Evolutionary conservation across 768 basidiomycete genomes (phyloP), one percentile per base, ranked within the genome.

Genomic region (Amanita thiersii): DNA sequence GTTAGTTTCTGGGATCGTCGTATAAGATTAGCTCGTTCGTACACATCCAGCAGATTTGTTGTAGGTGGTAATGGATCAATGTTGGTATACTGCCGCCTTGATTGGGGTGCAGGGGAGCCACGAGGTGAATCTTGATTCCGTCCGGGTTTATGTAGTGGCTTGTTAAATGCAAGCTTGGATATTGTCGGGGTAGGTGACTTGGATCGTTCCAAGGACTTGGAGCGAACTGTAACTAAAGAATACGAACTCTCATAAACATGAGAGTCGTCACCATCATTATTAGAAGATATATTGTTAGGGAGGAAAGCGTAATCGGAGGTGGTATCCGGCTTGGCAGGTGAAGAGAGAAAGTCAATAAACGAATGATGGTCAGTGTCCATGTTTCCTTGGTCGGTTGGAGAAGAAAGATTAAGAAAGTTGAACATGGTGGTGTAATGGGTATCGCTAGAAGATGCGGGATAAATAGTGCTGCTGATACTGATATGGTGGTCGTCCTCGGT

Each of bases 1-100:
- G 81, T 69, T 36, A 90, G 72, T 58, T 91, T 91, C 52, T 81
- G 78, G 38, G 79, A 75, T 50, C 80, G 82, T 40, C 76, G 69
- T 23, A 90, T 65, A 43, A 82, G 76, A 37, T 84, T 84, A 0
- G 81, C 73, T 21, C 87, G 84, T 48, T 83, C 77, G 8, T 70
- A 66, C 12, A 77, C 62, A 47, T 67, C 66, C 35, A 87, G 77
- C 48, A 70, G 60, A 59, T 89, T 88, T 3, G 77, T 79, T 2
- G 82, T 83, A 1, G 78, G 75, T 0, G 82, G 81, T 15, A 73
- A 60, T 17, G 46, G 31, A 31, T 48, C 47, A 44, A 6, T 15
- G 6, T 35, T 35, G 33, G 15, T 6, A 8, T 17, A 6, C n/a
- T 28, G 26, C 7, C 26, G 26, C n/a, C n/a, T n/a, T 28, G 26